Base-by-base conservation (phyloP, 179 eudicot genomes). In the Nepenthes alata region DNA sequence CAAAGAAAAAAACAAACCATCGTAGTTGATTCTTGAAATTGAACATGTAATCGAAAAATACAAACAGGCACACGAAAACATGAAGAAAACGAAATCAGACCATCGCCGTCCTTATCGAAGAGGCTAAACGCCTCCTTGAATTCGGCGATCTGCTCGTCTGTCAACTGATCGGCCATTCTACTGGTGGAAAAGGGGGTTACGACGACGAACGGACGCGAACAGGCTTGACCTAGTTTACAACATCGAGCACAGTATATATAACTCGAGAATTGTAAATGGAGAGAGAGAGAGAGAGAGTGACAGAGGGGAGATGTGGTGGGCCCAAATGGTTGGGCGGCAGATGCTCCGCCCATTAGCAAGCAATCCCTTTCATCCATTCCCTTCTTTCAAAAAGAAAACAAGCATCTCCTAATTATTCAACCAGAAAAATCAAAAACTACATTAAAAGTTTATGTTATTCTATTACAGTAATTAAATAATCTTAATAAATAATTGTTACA, bases 101-200 rank as follows among this genome's bases (percentile, higher is more conserved):
- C 82, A 78, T 78, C 82, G 61, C 79, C 82, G 60, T 78, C 82
- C 66, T 78, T 78, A 63, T 78, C 82, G 64, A 78, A 78, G 58
- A 78, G 76, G 67, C 82, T 78, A 59, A 78, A 78, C 15, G 82
- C 82, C 55, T 78, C 79, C 72, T 75, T 78, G 68, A 78, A 78
- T 57, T 78, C 82, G 47, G 79, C 69, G 79, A 78, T 78, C 77
- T 78, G 82, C 66, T 78, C 82, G 15, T 78, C 79, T 70, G 72
- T 75, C 34, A 78, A 75, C 61, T 78, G 82, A 58, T 78, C 82
- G n/a, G 74, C 76, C 82, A 78, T 78, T 71, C 61, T 16, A 9
- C 25, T 14, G 0, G 9, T 0, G 48, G 16, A 25, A 25, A 36
- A 37, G 7, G 39, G 16, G 47, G 50, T 38, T 14, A 14, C 5